Base-by-base conservation (phyloP, 305 asterid species). In the Solanum hybrid region DNA sequence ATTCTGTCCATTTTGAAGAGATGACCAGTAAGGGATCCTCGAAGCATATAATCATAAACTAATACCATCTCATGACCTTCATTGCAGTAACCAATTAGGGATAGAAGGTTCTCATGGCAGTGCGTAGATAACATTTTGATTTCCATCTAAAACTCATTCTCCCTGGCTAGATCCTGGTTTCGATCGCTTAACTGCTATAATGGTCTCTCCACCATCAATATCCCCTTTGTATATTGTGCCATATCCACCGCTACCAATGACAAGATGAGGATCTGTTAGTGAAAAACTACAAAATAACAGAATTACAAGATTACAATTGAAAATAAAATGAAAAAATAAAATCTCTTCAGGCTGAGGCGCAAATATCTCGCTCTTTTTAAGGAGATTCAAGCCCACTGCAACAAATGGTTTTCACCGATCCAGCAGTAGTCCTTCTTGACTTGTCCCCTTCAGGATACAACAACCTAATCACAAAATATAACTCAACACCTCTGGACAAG, bases 201-300 rank as follows among this genome's bases (percentile, higher is more conserved):
- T 34, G 10, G 91, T 91, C 4, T 92, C 88, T 40, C 96, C 94
- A 8, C 69, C 88, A 29, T 91, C 94, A 5, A 93, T 90, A 40
- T 32, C 79, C 87, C 97, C 96, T 92, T 91, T 96, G 31, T 94
- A 96, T n/a, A 95, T 95, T 22, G 89, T 93, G 76, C 96, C 98
- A 40, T 92, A 94, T 38, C 97, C 98, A 14, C 96, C 95, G 35
- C 91, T 91, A 11, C 98, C 97, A 6, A 96, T 92, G 40, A 90
- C 88, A 60, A 92, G 86, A 69, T 77, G 60, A 85, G 89, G 93
- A 34, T 91, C 89, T 3, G 37, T 35, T 35, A 35, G 37, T 35
- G 0, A 35, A 35, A 35, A 6, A 35, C 0, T 35, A 35, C 37
- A 35, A 35, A 35, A 35, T 35, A 35, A 35, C 37, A 35, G 37